A percentile compares a stretch with the other conserved stretches of the same genome.
These are phyloP conservation scores for Paramyrothecium sp. DNA, from an alignment of 2,329 filamentous ascomycete genomes.

Conservation along the genomic window DNA sequence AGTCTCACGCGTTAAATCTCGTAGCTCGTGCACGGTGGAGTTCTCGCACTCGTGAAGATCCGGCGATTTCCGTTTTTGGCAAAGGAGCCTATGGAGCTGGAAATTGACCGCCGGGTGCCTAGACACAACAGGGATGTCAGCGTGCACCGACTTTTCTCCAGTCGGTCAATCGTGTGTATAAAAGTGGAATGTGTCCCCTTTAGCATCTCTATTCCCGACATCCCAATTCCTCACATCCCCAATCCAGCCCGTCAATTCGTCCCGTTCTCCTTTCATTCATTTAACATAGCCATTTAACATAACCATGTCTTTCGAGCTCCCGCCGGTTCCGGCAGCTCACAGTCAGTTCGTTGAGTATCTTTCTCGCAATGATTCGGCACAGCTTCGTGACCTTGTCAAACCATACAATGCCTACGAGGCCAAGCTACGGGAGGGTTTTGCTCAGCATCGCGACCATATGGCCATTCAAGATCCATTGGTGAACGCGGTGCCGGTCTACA, in stretches of 20 bases:
- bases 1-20: too few species aligned
- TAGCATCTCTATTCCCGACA: too few species aligned
- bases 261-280: background rate
- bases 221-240: too few species aligned
- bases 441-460: background rate
- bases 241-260: background rate
- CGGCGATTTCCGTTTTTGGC: too few species aligned
- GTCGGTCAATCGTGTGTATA: too few species aligned
- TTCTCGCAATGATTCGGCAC: background rate
- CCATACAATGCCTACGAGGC: background rate
- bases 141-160: too few species aligned
- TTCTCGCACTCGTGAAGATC: too few species aligned
- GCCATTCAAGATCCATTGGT: background rate
- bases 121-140: too few species aligned
- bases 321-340: background rate
- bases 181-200: too few species aligned
- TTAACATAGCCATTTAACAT: background rate
- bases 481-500: background rate
- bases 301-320: background rate
- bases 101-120: too few species aligned
- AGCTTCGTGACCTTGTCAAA: background rate
- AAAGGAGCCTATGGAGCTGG: too few species aligned
- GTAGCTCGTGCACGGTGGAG: too few species aligned
- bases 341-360: background rate
- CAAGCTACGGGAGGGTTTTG: background rate